Conservation (phyloP, 257 asterid genomes). For the Fraxinus cuspidata region DNA sequence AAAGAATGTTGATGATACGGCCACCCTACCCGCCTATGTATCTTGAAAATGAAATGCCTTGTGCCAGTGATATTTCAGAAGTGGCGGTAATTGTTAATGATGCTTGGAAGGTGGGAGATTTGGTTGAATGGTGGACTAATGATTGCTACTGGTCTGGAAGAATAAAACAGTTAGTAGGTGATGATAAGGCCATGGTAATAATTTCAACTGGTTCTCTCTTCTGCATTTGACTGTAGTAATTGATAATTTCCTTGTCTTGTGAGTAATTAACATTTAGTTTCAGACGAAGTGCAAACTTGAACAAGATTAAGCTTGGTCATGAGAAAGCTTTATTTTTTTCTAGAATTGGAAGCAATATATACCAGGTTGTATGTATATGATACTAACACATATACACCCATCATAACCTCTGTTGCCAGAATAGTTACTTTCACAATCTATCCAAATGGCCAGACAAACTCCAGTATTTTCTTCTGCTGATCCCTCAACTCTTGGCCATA, state of each 20-base stretch:
- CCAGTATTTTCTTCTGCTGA: not conserved
- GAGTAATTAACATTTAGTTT: not conserved
- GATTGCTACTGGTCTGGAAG: conserved; percentile 72
- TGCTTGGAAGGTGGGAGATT: conserved; percentile 75
- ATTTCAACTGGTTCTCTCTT: not conserved
- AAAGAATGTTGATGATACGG: conserved; percentile 54
- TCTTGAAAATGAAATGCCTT: conserved; percentile 34
- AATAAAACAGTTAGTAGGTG: conserved; percentile 43
- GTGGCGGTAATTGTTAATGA: conserved; percentile 47
- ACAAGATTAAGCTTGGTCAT: not conserved
- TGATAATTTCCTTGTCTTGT: not conserved
- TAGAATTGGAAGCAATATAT: not conserved
- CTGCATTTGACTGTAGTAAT: not conserved
- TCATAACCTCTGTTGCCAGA: not conserved
- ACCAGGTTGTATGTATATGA: not conserved
- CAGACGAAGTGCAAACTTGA: not conserved
- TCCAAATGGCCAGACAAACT: not conserved
- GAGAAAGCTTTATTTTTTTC: not conserved
- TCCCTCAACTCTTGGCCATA: not conserved
- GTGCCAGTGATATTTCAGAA: conserved; percentile 36
- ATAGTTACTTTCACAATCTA: not conserved
- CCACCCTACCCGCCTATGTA: conserved; percentile 63
- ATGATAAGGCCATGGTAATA: conserved; percentile 62
- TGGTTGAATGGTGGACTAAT: conserved; percentile 62
- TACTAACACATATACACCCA: not conserved